These are phyloP conservation scores for Kuraishia hungarica DNA, from an alignment of 805 yeast genomes.

Conservation along the genomic window DNA sequence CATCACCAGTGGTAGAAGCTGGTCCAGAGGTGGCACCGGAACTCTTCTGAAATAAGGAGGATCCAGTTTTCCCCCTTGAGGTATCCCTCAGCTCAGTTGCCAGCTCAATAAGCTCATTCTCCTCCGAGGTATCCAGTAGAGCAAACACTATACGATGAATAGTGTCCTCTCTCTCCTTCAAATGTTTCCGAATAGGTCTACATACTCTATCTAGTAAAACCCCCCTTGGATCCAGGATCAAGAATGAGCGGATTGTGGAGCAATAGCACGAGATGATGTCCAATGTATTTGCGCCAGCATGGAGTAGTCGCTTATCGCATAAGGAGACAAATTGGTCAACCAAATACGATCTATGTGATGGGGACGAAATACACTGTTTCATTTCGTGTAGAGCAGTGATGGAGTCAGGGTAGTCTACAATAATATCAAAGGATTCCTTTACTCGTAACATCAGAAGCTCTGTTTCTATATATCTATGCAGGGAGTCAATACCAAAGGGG, in stretches of 20 bases:
- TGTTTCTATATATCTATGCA: conserved; percentile 12
- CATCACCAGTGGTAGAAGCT: too few species aligned
- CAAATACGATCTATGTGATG: conserved; percentile 40
- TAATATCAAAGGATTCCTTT: conserved; percentile 50
- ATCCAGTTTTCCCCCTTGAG: too few species aligned
- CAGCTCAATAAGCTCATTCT: conserved; percentile 41
- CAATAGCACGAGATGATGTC: conserved; percentile 65
- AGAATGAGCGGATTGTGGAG: conserved; percentile 61
- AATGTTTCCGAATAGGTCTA: conserved; percentile 63
- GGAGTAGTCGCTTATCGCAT: conserved; percentile 44
- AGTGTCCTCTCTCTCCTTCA: conserved; percentile 69
- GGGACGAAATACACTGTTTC: conserved; percentile 34
- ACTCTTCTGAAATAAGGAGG: too few species aligned
- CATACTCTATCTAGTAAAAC: conserved; percentile 73
- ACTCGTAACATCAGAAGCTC: conserved; percentile 35
- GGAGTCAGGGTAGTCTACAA: conserved; percentile 44
- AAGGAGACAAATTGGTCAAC: conserved; percentile 39
- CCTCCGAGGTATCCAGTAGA: conserved; percentile 37
- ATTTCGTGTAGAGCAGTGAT: conserved; percentile 49
- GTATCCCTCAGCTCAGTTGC: conserved; percentile 39
- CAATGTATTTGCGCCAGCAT: conserved; percentile 74
- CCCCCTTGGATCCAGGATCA: conserved; percentile 79
- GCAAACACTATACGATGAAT: conserved; percentile 65
- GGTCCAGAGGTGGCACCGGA: too few species aligned
- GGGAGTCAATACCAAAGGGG: conserved; percentile 8